A percentile compares a stretch with the other conserved stretches of the same genome.
Conservation (phyloP, 2,329 filamentous ascomycete genomes). For the Orbilia javanica region DNA sequence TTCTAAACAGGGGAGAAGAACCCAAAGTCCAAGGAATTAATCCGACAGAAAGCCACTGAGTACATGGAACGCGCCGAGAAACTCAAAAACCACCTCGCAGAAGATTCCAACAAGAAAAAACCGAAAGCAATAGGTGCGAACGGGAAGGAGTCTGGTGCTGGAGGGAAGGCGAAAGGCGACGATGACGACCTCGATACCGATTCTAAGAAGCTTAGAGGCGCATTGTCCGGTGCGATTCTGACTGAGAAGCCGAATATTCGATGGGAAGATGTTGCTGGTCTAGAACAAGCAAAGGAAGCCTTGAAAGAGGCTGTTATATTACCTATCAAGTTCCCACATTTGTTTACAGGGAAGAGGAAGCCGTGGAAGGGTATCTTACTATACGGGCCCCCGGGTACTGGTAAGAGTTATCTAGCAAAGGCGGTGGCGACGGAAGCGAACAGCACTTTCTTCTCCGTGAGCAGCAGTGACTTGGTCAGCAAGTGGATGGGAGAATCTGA, state of each 20-base stretch:
- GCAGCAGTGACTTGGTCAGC: slow-evolving; percentile 94
- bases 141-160: slow-evolving; percentile 68
- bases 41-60: slow-evolving; percentile 91
- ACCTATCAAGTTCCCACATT: slow-evolving; percentile 96
- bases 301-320: slow-evolving; percentile 97
- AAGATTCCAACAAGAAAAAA: slow-evolving; percentile 73
- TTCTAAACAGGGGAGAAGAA: slow-evolving; percentile 82
- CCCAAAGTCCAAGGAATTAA: slow-evolving; percentile 95
- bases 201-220: slow-evolving; percentile 92
- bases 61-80: slow-evolving; percentile 99
- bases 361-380: slow-evolving; percentile 98
- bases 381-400: slow-evolving; percentile 95
- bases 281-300: slow-evolving; percentile 94
- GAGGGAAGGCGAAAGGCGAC: slow-evolving; percentile 71
- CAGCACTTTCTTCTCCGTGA: slow-evolving; percentile 98
- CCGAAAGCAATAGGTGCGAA: slow-evolving; percentile 70
- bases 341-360: slow-evolving; percentile 95
- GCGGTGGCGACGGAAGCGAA: slow-evolving; percentile 98
- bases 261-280: slow-evolving; percentile 97
- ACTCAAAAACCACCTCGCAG: slow-evolving; percentile 88
- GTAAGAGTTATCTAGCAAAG: slow-evolving; percentile 97
- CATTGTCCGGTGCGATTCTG: slow-evolving; percentile 89
- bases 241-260: slow-evolving; percentile 95
- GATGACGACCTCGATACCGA: slow-evolving; percentile 83
- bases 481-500: slow-evolving; percentile 99